Percentiles rank a stretch among this genome's conserved stretches.
phyloP scores from a whole-genome alignment of 2,329 filamentous ascomycete species.

The Trichoderma simmonsii region DNA sequence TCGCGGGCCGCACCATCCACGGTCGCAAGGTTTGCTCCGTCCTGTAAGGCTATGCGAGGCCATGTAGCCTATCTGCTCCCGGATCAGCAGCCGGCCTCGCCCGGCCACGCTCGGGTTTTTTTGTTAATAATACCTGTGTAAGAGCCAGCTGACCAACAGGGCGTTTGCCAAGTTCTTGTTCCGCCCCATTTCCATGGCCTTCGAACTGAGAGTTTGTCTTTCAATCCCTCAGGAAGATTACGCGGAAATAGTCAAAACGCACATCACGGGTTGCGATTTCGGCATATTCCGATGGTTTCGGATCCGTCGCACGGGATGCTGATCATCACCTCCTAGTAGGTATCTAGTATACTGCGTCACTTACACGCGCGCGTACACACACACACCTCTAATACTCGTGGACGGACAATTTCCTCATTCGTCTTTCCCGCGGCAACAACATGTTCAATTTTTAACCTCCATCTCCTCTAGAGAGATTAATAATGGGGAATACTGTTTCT shows the following conservation, averaged over 20 bases:
- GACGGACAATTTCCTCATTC: background rate
- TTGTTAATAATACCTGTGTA: background rate
- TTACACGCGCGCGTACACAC: background rate
- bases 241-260: background rate
- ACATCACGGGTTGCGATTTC: background rate
- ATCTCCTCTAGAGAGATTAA: background rate
- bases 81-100: background rate
- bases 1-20: background rate
- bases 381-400: background rate
- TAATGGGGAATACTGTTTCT: background rate
- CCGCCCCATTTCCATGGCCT: background rate
- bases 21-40: background rate
- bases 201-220: background rate
- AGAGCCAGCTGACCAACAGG: background rate
- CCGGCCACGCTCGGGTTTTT: background rate
- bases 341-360: background rate
- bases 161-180: background rate
- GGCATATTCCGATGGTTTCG: background rate
- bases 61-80: background rate
- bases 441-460: background rate
- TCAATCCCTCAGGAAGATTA: background rate
- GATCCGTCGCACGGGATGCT: background rate
- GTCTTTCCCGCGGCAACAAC: background rate
- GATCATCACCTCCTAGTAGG: background rate
- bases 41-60: background rate